Evolutionary conservation across 1,284 basidiomycete genomes (phyloP).

Genomic region (Apiotrichum brassicae): DNA sequence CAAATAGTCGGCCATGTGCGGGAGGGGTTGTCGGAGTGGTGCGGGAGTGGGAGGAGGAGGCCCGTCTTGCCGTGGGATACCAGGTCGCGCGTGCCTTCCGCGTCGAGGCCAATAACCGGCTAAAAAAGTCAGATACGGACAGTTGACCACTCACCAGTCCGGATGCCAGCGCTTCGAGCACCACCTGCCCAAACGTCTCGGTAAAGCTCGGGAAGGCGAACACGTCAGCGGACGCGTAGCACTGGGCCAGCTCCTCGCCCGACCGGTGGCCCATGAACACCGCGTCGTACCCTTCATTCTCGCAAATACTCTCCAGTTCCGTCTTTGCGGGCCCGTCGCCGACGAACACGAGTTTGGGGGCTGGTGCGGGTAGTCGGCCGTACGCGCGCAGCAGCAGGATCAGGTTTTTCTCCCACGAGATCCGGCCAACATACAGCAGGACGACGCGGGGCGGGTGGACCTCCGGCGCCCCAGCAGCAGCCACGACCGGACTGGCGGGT

Average conservation of each 20-base stretch:
- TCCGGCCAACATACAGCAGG: conserved; percentile 45
- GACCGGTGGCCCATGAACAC: conserved; percentile 52
- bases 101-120: conserved; percentile 55
- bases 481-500: conserved; percentile 29
- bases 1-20: conserved; percentile 39
- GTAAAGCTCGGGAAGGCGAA: conserved; percentile 55
- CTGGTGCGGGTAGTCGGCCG: conserved; percentile 31
- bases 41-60: conserved; percentile 44
- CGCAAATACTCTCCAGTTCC: conserved; percentile 50
- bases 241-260: conserved; percentile 47
- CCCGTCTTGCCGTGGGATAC: conserved; percentile 51
- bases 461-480: conserved; percentile 9
- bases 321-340: conserved; percentile 54
- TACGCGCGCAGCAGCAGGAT: conserved; percentile 53
- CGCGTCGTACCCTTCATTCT: conserved; percentile 48
- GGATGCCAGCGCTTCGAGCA: conserved; percentile 53
- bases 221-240: conserved; percentile 53
- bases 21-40: conserved; percentile 21
- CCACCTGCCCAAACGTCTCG: conserved; percentile 57
- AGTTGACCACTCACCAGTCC: conserved; percentile 45
- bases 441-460: conserved; percentile 29
- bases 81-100: conserved; percentile 55
- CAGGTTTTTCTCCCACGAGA: conserved; percentile 57
- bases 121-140: conserved; percentile 1
- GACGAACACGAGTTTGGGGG: conserved; percentile 53